These are phyloP conservation scores for Sabuloglossum arenarium DNA, from an alignment of 495 filamentous ascomycete species.

Conservation along the genomic window DNA sequence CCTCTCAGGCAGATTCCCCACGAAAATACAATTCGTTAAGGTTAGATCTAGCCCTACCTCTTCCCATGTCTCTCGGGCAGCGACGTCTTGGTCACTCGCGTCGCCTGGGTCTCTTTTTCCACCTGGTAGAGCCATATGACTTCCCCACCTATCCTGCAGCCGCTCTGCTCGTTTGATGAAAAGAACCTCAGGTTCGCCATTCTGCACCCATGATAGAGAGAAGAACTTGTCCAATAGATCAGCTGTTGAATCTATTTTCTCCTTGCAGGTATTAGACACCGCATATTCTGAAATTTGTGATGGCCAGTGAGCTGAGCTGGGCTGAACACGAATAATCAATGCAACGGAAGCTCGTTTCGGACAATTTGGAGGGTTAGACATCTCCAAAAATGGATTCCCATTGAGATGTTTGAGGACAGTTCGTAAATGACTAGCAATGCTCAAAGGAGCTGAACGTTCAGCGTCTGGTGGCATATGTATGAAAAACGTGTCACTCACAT, in stretches of 20 bases:
- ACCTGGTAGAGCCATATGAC: slow-evolving; percentile 56
- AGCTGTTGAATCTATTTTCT: slow-evolving; percentile 11
- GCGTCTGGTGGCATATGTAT: not conserved
- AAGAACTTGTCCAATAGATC: slow-evolving; percentile 40
- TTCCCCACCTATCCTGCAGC: slow-evolving; percentile 53
- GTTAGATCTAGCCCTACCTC: slow-evolving; percentile 48
- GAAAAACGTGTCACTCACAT: not conserved
- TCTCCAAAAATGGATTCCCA: not conserved
- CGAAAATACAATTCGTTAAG: slow-evolving; percentile 22
- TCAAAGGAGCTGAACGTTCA: not conserved
- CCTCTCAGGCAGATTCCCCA: slow-evolving; percentile 52
- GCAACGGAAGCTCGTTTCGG: slow-evolving; percentile 55
- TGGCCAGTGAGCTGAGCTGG: slow-evolving; percentile 36
- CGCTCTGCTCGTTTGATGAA: slow-evolving; percentile 61
- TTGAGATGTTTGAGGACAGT: not conserved
- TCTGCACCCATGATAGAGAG: slow-evolving; percentile 43
- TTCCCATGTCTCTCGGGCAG: slow-evolving; percentile 47
- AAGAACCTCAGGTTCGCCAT: slow-evolving; percentile 54
- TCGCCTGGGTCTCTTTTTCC: slow-evolving; percentile 53
- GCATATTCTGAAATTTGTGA: not conserved
- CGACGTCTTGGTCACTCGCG: slow-evolving; percentile 38
- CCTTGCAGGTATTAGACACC: slow-evolving; percentile 4
- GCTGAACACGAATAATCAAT: slow-evolving; percentile 46
- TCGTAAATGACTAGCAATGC: not conserved
- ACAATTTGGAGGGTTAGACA: slow-evolving; percentile 33